Evolutionary conservation across 2,329 filamentous ascomycete species (phyloP).

Genomic region (Lachnellula hyalina): DNA sequence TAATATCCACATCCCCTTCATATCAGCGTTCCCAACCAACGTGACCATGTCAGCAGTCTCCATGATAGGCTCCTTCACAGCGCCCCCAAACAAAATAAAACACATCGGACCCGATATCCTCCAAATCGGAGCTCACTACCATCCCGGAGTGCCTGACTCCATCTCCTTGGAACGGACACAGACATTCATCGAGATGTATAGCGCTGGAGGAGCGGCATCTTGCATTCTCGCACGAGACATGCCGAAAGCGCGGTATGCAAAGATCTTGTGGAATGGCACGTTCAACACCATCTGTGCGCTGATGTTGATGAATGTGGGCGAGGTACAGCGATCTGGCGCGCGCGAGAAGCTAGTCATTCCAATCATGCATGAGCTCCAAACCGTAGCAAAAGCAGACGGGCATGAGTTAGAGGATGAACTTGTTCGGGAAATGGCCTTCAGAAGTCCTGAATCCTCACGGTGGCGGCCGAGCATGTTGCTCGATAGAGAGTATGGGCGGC

Average conservation of each 20-base stretch:
- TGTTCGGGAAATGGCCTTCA: constrained; percentile 10
- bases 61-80: constrained; percentile 18
- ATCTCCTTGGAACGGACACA: constrained; percentile 7
- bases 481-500: constrained; percentile 45
- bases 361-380: constrained; percentile 25
- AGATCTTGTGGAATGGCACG: constrained; percentile 21
- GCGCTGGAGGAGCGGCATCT: constrained; percentile 10
- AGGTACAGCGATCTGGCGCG: constrained; percentile 19
- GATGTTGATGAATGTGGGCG: constrained; percentile 16
- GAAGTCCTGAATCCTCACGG: constrained; percentile 7
- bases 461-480: constrained; percentile 40
- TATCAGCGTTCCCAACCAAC: constrained; percentile 16
- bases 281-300: constrained; percentile 22
- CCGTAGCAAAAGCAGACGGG: constrained; percentile 19
- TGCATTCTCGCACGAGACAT: constrained; percentile 19
- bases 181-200: constrained; percentile 19
- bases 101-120: constrained; percentile 17
- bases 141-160: constrained; percentile 15
- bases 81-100: constrained; percentile 9
- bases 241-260: constrained; percentile 16
- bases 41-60: constrained; percentile 18
- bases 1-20: constrained; percentile 19
- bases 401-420: constrained; percentile 17
- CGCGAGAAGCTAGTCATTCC: constrained; percentile 20
- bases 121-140: constrained; percentile 19